Percentiles rank a stretch among this genome's conserved stretches.
phyloP scores from a whole-genome alignment of 2,329 filamentous ascomycete species.

The Botrytis byssoidea region DNA sequence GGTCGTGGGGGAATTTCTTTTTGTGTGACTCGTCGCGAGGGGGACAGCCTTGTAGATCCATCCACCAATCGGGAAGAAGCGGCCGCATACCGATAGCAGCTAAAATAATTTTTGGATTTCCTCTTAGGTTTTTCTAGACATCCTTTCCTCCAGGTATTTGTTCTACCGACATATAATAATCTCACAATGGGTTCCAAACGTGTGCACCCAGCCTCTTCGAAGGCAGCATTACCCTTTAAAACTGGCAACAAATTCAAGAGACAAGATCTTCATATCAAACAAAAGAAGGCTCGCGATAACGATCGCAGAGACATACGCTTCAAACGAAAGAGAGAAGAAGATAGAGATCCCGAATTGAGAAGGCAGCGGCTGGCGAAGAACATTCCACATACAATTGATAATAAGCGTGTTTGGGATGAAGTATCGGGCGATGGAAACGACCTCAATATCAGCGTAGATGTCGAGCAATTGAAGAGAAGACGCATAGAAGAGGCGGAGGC shows the following conservation, averaged over 20 bases:
- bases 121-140: constrained; percentile 12
- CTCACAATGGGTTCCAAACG: constrained; percentile 50
- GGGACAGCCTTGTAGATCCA: constrained; percentile 15
- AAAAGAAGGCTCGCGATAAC: constrained; percentile 74
- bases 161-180: constrained; percentile 16
- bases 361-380: constrained; percentile 74
- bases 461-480: constrained; percentile 58
- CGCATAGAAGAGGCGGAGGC: constrained; percentile 52
- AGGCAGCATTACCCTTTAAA: constrained; percentile 50
- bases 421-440: constrained; percentile 62
- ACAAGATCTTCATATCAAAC: constrained; percentile 72
- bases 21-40: constrained; percentile 18
- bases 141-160: neutral
- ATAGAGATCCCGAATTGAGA: constrained; percentile 74
- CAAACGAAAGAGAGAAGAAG: constrained; percentile 78
- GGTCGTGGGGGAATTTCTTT: constrained; percentile 19
- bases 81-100: constrained; percentile 15
- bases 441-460: constrained; percentile 53
- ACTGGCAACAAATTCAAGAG: constrained; percentile 77
- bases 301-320: constrained; percentile 74
- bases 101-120: constrained; percentile 24
- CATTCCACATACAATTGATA: constrained; percentile 76
- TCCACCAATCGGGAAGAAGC: constrained; percentile 8
- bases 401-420: constrained; percentile 88
- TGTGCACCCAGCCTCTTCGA: constrained; percentile 43